Base-by-base conservation (phyloP, 2,329 filamentous ascomycete genomes). In the Colletotrichum melonis region DNA sequence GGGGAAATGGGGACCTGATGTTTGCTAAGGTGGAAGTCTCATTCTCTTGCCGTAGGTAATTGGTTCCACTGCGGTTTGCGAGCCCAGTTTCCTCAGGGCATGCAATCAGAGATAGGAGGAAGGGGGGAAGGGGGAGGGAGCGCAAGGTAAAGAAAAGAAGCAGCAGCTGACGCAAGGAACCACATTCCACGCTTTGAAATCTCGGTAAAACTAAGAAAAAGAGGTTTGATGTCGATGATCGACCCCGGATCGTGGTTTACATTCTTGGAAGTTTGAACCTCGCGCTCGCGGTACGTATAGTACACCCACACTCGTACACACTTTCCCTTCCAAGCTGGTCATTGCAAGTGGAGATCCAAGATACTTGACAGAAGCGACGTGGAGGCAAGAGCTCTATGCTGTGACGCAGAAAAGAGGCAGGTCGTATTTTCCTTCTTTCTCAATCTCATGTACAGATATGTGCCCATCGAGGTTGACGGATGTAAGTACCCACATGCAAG, bases 131-230 rank as follows among this genome's bases (percentile, higher is more conserved):
- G 42, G 38, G 42, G 6, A n/a, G 42, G 42, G 42, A 49, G 42
- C 42, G 42, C 19, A 49, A 22, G 16, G 35, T 38, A 30, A 16
- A 5, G 38, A 30, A 30, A 62, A 46, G 32, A 46, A 62, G 38
- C 38, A 30, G 24, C 46, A 63, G 32, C 67, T 57, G 59, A 63
- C 59, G 59, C 67, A 63, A 57, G 58, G 58, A 69, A 69, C 66
- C 49, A 55, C 66, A 49, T 63, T 49, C 38, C 64, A 30, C 55
- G 46, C 35, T 59, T 11, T 14, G 52, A 55, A 55, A 60, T 60
- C 57, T 60, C 57, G 30, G n/a, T 35, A 38, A 22, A 35, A 49
- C 38, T 42, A 16, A 49, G 19, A 19, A 49, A 49, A 19, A 42
- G 14, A 12, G 5, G 5, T 7, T 42, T 16, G 42, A n/a, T 49